Evolutionary conservation across 2,329 filamentous ascomycete genomes (phyloP), one percentile per base, ranked within the genome.

Genomic region (Paracamarosporium sp.): DNA sequence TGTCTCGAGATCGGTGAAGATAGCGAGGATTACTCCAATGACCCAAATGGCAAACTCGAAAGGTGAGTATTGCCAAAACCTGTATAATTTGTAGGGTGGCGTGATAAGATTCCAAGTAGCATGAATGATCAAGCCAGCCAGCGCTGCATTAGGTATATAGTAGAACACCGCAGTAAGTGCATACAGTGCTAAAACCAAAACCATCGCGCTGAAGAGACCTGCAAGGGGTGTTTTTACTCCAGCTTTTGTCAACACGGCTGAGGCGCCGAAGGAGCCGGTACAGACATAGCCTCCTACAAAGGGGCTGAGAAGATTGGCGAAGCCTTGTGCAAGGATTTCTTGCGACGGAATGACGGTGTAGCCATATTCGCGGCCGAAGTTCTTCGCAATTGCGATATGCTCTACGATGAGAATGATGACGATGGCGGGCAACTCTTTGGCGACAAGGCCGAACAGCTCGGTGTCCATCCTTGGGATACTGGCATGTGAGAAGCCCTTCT

Each of bases 371-470:
- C 93, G 86, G 11, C 93, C 93, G 64, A 97, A 97, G 0, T 92
- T 96, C 75, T 97, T 97, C 25, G 93, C 92, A 62, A 97, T 97
- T 47, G 93, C 92, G 68, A 97, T 96, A 73, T 97, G 93, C 77
- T 97, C 93, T 60, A 97, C 95, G 33, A 97, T 83, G 59, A 97
- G 84, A 17, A 97, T 92, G 63, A 97, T 95, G 53, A 96, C 87
- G 1, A 90, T 89, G 5, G 91, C 90, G 0, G 93, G 93, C 2
- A 97, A 81, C 63, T 96, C 84, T 27, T 82, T 80, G 1, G 84
- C 82, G 68, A 96, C 92, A 1, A 86, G 78, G 3, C 80, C 82
- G 69, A 96, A 85, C 36, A 97, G 85, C 0, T 82, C 75, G 0
- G 76, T 74, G 64, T 90, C 85, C 56, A 97, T 79, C 0, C 77